Conservation (phyloP, 2,329 filamentous ascomycete species). For the Thielaviopsis populi region DNA sequence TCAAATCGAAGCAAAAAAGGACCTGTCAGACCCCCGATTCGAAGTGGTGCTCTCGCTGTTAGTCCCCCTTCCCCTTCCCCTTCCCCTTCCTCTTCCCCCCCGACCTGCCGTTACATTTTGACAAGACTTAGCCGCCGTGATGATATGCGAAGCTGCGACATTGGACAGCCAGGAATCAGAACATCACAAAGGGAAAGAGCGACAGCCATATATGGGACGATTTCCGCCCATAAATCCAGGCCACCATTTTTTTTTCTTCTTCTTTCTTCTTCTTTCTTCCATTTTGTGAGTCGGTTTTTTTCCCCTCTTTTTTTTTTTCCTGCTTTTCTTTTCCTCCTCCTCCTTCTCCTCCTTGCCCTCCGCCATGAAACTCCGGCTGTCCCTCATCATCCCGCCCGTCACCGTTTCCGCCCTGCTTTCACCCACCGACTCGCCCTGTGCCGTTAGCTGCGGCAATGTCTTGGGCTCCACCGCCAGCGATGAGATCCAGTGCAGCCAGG, state of each 20-base stretch:
- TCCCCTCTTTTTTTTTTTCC: neutral
- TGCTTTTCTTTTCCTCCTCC: neutral
- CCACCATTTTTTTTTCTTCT: neutral
- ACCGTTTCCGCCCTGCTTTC: conserved; percentile 27
- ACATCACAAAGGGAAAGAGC: neutral
- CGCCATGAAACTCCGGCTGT: neutral
- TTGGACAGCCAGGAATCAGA: neutral
- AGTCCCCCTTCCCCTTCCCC: neutral
- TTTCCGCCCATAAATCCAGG: neutral
- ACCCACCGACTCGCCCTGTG: conserved; percentile 34
- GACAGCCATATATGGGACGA: neutral
- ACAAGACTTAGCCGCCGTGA: neutral
- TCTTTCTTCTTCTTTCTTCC: neutral
- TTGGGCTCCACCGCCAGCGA: conserved; percentile 30
- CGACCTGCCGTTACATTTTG: neutral
- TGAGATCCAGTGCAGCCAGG: conserved; percentile 36
- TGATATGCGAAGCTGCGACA: neutral
- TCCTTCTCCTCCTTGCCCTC: neutral
- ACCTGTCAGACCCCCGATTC: too few relatives aligned
- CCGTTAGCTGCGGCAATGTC: conserved; percentile 38
- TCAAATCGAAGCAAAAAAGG: too few relatives aligned
- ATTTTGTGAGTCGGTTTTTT: neutral
- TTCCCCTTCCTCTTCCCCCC: neutral
- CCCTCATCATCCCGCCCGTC: neutral
- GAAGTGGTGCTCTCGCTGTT: too few relatives aligned